These are phyloP conservation scores for Xylaria multiplex DNA, from an alignment of 2,329 filamentous ascomycete species.

Conservation along the genomic window DNA sequence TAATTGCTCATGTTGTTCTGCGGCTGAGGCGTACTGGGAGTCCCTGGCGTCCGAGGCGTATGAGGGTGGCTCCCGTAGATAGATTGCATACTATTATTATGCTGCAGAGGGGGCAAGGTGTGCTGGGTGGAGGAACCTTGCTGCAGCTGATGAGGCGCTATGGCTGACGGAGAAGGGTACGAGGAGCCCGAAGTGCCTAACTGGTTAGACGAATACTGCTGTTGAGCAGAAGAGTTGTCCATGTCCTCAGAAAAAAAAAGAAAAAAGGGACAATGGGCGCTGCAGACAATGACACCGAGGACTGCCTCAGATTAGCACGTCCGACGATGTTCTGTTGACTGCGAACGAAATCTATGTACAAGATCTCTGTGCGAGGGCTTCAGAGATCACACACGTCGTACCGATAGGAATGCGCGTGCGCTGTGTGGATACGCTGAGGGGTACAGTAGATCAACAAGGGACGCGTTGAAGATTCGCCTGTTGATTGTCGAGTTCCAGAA, in stretches of 20 bases:
- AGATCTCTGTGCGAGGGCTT: slow-evolving; percentile 18
- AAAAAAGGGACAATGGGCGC: slow-evolving; percentile 41
- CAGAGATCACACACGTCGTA: slow-evolving; percentile 33
- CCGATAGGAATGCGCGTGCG: slow-evolving; percentile 25
- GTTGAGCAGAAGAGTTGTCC: slow-evolving; percentile 56
- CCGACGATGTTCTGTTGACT: slow-evolving; percentile 39
- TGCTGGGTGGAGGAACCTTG: slow-evolving; percentile 59
- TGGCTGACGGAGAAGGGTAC: slow-evolving; percentile 63
- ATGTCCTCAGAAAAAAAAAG: slow-evolving; percentile 55
- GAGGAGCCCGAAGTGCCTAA: slow-evolving; percentile 64
- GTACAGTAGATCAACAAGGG: slow-evolving; percentile 32
- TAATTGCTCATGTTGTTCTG: slow-evolving; percentile 60
- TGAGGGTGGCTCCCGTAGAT: slow-evolving; percentile 69
- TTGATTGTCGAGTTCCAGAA: slow-evolving; percentile 37
- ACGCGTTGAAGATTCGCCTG: slow-evolving; percentile 33
- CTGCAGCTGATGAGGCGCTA: slow-evolving; percentile 63
- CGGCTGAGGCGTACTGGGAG: slow-evolving; percentile 69
- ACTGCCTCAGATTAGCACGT: slow-evolving; percentile 42
- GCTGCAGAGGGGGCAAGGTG: slow-evolving; percentile 66
- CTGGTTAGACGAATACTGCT: slow-evolving; percentile 64
- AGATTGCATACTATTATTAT: slow-evolving; percentile 60
- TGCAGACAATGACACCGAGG: slow-evolving; percentile 41
- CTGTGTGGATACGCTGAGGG: slow-evolving; percentile 34
- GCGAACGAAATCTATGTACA: slow-evolving; percentile 20
- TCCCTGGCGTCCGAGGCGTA: slow-evolving; percentile 70